A percentile compares a stretch with the other conserved stretches of the same genome.
These are phyloP conservation scores for Magnusiomyces tetraspermus DNA, from an alignment of 1,139 yeast genomes.

Conservation along the genomic window DNA sequence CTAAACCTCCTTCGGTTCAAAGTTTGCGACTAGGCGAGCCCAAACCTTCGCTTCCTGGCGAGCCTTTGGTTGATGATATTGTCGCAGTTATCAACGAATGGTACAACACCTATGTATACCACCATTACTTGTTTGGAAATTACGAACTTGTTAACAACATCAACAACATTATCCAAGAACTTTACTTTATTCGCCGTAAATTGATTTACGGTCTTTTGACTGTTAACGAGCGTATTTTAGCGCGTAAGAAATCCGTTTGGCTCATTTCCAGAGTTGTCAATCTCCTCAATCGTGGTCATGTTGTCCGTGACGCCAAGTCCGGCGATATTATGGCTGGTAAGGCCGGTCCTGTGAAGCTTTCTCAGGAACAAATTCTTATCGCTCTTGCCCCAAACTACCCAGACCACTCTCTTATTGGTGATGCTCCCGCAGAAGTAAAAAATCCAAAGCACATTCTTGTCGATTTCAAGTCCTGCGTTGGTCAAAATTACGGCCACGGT, in stretches of 20 bases:
- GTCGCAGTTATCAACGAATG: conserved; percentile 29
- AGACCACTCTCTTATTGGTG: conserved; percentile 31
- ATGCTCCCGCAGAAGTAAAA: conserved; percentile 27
- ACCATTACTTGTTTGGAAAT: conserved; percentile 29
- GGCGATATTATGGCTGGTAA: conserved; percentile 51
- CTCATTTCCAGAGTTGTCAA: conserved; percentile 60
- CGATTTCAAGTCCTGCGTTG: conserved; percentile 64
- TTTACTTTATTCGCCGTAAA: conserved; percentile 56
- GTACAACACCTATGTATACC: conserved; percentile 28
- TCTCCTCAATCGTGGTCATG: conserved; percentile 53
- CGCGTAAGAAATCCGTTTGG: conserved; percentile 52
- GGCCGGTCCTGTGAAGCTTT: conserved; percentile 48
- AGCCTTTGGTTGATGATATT: conserved; percentile 31
- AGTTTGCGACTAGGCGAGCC: conserved; percentile 25
- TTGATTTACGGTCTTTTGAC: conserved; percentile 52
- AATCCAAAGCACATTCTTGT: conserved; percentile 70
- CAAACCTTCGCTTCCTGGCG: conserved; percentile 21
- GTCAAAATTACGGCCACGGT: conserved; percentile 47
- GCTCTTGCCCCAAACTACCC: conserved; percentile 73
- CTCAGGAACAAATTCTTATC: conserved; percentile 58
- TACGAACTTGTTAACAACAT: conserved; percentile 32
- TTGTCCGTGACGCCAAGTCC: conserved; percentile 61
- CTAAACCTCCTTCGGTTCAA: conserved; percentile 28
- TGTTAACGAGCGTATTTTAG: conserved; percentile 43
- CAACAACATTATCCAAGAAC: conserved; percentile 34